A percentile compares a stretch with the other conserved stretches of the same genome.
These are phyloP conservation scores for Macadamia tetraphylla DNA, from an alignment of 164 flowering plant species.

Conservation along the genomic window DNA sequence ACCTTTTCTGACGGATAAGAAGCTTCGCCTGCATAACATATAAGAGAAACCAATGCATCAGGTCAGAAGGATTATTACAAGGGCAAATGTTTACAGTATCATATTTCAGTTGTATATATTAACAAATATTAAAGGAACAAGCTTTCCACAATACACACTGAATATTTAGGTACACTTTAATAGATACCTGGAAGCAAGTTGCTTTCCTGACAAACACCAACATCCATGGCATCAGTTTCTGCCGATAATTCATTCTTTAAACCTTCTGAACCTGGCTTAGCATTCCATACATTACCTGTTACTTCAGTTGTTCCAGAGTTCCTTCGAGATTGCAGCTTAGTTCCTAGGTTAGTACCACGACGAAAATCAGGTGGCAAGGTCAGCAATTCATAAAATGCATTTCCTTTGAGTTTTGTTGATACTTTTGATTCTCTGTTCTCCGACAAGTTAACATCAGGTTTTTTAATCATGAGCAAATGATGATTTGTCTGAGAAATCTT, in stretches of 20 bases:
- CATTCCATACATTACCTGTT: slow-evolving; percentile 23
- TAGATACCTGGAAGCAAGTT: slow-evolving; percentile 36
- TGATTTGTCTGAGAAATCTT: slow-evolving; percentile 46
- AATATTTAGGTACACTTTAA: neutral
- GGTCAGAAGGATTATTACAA: neutral
- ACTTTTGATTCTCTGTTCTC: slow-evolving; percentile 25
- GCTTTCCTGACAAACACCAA: slow-evolving; percentile 30
- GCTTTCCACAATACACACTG: neutral
- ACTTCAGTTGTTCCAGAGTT: slow-evolving; percentile 35
- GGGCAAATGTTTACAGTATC: neutral
- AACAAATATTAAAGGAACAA: neutral
- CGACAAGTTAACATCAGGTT: slow-evolving; percentile 29
- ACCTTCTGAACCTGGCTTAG: slow-evolving; percentile 11
- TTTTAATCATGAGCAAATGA: slow-evolving; percentile 36
- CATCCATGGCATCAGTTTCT: slow-evolving; percentile 55
- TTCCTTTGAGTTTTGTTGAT: slow-evolving; percentile 28
- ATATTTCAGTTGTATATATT: slow-evolving; percentile 1
- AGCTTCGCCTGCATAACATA: slow-evolving; percentile 39
- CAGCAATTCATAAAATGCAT: slow-evolving; percentile 21
- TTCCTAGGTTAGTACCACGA: slow-evolving; percentile 21
- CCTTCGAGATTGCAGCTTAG: slow-evolving; percentile 28
- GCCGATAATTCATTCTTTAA: slow-evolving; percentile 55
- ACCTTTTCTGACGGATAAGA: slow-evolving; percentile 40
- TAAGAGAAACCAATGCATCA: slow-evolving; percentile 10
- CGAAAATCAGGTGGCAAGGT: slow-evolving; percentile 21